Base-by-base conservation (phyloP, 345 rosid genomes). In the Cardamine occulta region DNA sequence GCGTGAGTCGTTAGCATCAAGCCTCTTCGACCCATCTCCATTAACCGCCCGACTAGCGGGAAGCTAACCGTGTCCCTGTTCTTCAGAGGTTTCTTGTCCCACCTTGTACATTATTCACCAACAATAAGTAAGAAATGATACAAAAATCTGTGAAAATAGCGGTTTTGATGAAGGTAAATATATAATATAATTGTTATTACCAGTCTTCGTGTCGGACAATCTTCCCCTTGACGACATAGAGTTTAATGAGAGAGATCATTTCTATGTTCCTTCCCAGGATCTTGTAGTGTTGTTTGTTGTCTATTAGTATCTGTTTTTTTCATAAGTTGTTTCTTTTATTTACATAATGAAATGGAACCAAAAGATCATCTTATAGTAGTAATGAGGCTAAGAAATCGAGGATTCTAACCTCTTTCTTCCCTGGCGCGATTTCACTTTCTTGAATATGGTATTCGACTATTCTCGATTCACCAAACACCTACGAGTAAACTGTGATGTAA, bases 1-100 rank as follows among this genome's bases (percentile, higher is more conserved):
- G 91, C 96, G 85, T 91, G 98, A 48, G 98, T 89, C 1, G 83
- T 92, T 62, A 91, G 65, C 98, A 93, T 89, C 7, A 91, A 88
- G 54, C 91, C 96, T 80, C 94, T 80, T 49, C 93, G 86, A 74
- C 84, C 68, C 24, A 79, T 69, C 85, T 93, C 94, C 82, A 83
- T 57, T 18, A 79, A 61, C 17, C 84, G 85, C 29, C 98, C 98
- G 13, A 84, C 80, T 49, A 88, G 31, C 4, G 96, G 86, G 29
- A 85, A 37, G 63, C 73, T 63, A 53, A 80, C 82, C 11, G 96
- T 93, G 45, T 91, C 89, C 68, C 89, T 79, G 74, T 74, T 91
- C 80, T 82, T 52, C 35, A 88, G 82, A 55, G 98, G 94, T 77
- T 89, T 87, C 84, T 91, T 93, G 86, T 93, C 89, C 98, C 97